phyloP scores from a whole-genome alignment of 2,329 filamentous ascomycete species.

The Sporothrix humicola region DNA sequence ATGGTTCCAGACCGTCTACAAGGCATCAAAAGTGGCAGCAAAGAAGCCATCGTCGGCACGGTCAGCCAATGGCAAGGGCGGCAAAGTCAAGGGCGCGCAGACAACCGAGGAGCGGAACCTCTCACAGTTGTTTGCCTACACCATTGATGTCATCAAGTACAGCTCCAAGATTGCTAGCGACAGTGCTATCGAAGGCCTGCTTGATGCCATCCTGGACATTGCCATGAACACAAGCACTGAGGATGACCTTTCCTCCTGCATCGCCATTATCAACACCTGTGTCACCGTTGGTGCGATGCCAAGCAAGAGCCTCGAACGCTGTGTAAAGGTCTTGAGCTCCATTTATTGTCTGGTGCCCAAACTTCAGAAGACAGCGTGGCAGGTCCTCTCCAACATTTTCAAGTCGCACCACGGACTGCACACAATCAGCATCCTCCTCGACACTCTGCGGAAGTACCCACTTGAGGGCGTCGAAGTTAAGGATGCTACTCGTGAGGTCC shows the following conservation, averaged over 20 bases:
- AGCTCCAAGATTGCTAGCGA: constrained; percentile 73
- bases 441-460: constrained; percentile 61
- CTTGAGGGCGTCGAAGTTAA: constrained; percentile 55
- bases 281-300: constrained; percentile 76
- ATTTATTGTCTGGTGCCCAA: constrained; percentile 69
- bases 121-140: constrained; percentile 66
- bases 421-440: constrained; percentile 68
- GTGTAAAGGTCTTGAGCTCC: constrained; percentile 72
- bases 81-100: constrained; percentile 50
- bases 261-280: constrained; percentile 70
- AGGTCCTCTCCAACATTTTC: constrained; percentile 71
- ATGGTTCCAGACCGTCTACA: constrained; percentile 65
- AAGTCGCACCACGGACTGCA: constrained; percentile 75
- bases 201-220: constrained; percentile 68
- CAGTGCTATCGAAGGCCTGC: constrained; percentile 63
- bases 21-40: constrained; percentile 50
- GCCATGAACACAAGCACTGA: constrained; percentile 70
- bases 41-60: constrained; percentile 36
- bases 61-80: constrained; percentile 46
- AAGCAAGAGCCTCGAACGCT: constrained; percentile 64
- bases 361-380: constrained; percentile 70
- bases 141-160: constrained; percentile 75
- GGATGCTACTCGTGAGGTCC: constrained; percentile 61
- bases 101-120: constrained; percentile 66
- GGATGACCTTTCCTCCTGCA: constrained; percentile 69